Evolutionary conservation across 768 basidiomycete genomes (phyloP).

Genomic region (Pleurotus pulmonarius): DNA sequence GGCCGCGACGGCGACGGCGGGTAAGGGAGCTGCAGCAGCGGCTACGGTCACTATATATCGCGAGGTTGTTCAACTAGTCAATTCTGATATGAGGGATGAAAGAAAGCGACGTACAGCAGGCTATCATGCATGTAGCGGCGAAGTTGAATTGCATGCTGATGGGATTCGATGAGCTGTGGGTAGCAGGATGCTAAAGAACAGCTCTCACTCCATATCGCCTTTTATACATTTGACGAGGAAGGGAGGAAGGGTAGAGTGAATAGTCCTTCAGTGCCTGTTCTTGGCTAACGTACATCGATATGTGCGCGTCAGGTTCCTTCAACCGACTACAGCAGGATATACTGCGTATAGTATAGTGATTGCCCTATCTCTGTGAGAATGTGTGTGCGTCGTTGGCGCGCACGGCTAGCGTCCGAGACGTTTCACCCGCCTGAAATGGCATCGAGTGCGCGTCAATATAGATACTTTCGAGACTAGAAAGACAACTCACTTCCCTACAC

Average conservation of each 20-base stretch:
- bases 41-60: slow-evolving; percentile 1
- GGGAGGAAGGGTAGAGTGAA: neutral
- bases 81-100: neutral
- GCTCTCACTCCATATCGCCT: neutral
- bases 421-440: too few relatives aligned
- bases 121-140: neutral
- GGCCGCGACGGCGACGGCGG: neutral
- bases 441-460: too few relatives aligned
- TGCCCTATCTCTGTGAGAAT: too few relatives aligned
- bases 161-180: neutral
- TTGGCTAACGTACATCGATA: too few relatives aligned
- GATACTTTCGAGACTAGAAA: too few relatives aligned
- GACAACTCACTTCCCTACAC: too few relatives aligned
- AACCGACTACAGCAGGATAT: neutral
- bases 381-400: too few relatives aligned
- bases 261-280: neutral
- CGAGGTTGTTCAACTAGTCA: neutral
- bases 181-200: neutral
- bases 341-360: neutral
- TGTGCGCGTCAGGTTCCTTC: too few relatives aligned
- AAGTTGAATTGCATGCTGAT: neutral
- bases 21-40: neutral
- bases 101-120: slow-evolving; percentile 1
- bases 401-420: too few relatives aligned
- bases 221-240: neutral